Evolutionary conservation across 2,329 filamentous ascomycete genomes (phyloP), one percentile per base, ranked within the genome.

Genomic region (Blastomyces emzantsi): DNA sequence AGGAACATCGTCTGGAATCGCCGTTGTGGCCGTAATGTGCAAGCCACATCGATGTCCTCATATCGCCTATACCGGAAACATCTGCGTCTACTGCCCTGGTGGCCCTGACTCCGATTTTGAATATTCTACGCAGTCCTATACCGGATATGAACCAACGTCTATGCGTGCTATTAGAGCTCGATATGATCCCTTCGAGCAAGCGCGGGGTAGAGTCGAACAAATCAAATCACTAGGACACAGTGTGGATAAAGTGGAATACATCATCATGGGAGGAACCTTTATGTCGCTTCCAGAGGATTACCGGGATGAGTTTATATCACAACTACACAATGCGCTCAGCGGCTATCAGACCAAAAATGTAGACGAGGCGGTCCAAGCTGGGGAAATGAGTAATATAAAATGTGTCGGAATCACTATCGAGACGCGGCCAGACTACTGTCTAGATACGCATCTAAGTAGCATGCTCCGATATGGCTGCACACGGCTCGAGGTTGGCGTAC

Each of bases 391-490:
- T 75, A 96, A 92, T 71, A 88, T 93, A 74, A 99, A 99, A 76
- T 99, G 94, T 71, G 94, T 99, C 15, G 94, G 94, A 62, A 97
- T 99, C 72, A 99, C 94, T 1, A 99, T 99, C 71, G 94, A 99
- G 79, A 99, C 94, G 3, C 83, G 94, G 43, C 94, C 94, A 0
- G 94, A 99, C 75, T 99, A 99, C 78, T 99, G 94, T 71, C 79
- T 97, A 64, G 92, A 96, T 70, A 90, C 91, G n/a, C 94, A 99
- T 75, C 81, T 99, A 41, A 92, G 90, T 36, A 90, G 90, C 70
- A 99, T 99, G 94, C 81, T 99, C 61, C 86, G 93, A n/a, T 99
- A 99, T 72, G 94, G 94, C 45, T 99, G 94, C 76, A 99, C 94
- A 0, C 85, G 94, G 63, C 80, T 99, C 22, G 94, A 99, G 73